Evolutionary conservation across 441 rosid genomes (phyloP).

Genomic region (Croton laevigatus): DNA sequence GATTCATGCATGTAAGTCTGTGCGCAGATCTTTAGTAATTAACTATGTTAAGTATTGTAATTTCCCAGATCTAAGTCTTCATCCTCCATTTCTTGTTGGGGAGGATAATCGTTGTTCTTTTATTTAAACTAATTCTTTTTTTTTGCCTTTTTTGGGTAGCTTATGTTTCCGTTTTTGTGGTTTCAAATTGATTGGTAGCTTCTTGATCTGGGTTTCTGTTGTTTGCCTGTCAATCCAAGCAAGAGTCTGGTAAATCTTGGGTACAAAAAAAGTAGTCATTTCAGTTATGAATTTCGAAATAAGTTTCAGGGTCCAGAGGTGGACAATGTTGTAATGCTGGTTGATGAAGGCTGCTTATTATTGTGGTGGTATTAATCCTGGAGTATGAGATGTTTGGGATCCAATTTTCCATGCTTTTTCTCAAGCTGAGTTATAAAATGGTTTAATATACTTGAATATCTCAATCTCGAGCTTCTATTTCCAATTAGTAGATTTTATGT

Average conservation of each 20-base stretch:
- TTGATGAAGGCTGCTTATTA: neutral
- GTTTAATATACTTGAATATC: neutral
- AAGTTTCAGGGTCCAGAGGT: neutral
- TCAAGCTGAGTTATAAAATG: neutral
- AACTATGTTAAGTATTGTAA: constrained; percentile 17
- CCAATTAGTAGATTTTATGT: neutral
- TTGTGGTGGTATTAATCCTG: constrained; percentile 2
- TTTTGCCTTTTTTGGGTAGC: constrained; percentile 7
- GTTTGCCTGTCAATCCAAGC: constrained; percentile 3
- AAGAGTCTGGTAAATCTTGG: neutral
- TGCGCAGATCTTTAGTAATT: constrained; percentile 35
- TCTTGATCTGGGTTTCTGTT: constrained; percentile 25
- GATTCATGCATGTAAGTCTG: constrained; percentile 18
- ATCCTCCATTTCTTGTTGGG: constrained; percentile 11
- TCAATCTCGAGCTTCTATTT: neutral
- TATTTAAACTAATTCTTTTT: constrained; percentile 2
- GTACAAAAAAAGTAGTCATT: neutral
- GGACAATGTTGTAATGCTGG: neutral
- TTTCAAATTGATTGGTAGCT: neutral
- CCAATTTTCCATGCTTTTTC: neutral
- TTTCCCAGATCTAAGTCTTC: constrained; percentile 34
- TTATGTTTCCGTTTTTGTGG: constrained; percentile 14
- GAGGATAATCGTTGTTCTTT: neutral
- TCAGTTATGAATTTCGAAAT: neutral
- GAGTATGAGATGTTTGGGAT: neutral